phyloP scores from a whole-genome alignment of 257 asterid genomes.

The Scutellaria galericulata region DNA sequence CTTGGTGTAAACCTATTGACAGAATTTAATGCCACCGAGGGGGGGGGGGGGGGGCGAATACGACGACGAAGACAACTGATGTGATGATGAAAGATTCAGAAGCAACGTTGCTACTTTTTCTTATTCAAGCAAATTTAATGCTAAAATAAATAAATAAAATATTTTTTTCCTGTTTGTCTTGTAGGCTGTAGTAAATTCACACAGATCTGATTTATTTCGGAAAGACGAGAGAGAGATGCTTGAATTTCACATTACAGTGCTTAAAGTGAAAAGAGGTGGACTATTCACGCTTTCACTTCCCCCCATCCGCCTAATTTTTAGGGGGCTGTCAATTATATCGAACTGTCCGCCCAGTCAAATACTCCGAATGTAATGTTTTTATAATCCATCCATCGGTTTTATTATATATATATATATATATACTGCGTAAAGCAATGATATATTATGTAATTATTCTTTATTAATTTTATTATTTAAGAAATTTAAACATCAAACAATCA shows the following conservation, averaged over 20 bases:
- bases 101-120: conserved; percentile 16
- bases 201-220: conserved; percentile 27
- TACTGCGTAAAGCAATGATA: too few species aligned
- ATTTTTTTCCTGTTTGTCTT: not conserved
- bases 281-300: not conserved
- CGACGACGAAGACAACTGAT: conserved; percentile 38
- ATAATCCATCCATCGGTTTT: too few species aligned
- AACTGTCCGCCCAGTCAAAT: too few species aligned
- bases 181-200: not conserved
- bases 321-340: too few species aligned
- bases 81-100: conserved; percentile 28
- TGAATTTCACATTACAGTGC: conserved; percentile 7
- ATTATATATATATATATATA: too few species aligned
- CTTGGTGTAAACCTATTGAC: conserved; percentile 1
- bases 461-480: too few species aligned
- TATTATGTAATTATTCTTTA: too few species aligned
- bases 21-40: conserved; percentile 23
- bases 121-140: not conserved
- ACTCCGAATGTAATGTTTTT: too few species aligned
- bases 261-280: not conserved
- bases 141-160: not conserved
- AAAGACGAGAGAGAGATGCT: conserved; percentile 25
- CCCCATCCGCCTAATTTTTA: too few species aligned
- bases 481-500: too few species aligned
- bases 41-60: conserved; percentile 9